Evolutionary conservation across 225 moss, liverwort and hornwort genomes (phyloP), one percentile per base, ranked within the genome.

Genomic region (Pleurozium schreberi): DNA sequence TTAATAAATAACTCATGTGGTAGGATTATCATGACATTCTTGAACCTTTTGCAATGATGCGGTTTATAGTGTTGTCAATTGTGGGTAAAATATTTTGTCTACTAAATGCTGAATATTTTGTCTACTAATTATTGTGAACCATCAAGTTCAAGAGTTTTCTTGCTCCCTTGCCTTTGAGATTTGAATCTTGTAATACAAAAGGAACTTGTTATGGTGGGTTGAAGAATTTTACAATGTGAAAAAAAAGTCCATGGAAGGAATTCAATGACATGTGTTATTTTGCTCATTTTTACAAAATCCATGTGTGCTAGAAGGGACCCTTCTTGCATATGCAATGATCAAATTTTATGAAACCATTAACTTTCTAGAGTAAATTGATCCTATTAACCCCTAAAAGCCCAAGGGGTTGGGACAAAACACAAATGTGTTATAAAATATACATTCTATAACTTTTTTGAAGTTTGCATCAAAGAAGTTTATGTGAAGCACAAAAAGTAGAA

Each of bases 231-330:
- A 15, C 11, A 31, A 74, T 18, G 11, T 18, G 18, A 47, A 74
- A 74, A 30, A 31, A 11, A 18, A 47, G 73, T 30, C 30, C 27
- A 27, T 8, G 18, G 5, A 40, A 58, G 26, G 31, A 31, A 10
- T 14, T 60, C 9, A 0, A 4, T 21, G 42, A 9, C 4, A 40
- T 58, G 26, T 19, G 0, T 38, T 42, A 0, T 20, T 31, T 14
- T 60, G 21, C 9, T 30, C 21, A 12, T 43, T 31, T 43, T 31
- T 31, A 14, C 9, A 26, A 5, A 20, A 25, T 9, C 7, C 8
- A 42, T 30, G 40, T 30, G 12, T 3, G 2, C 3, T n/a, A 20
- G 20, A 81, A 9, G 19, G 42, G 14, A 42, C 4, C 22, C 11
- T 0, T 42, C 4, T 60, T 43, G 27, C 10, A 14, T 60, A 30